Evolutionary conservation across 352 stramenopile species (phyloP), one percentile per base, ranked within the genome.

Genomic region (Saprolegnia parasitica): DNA sequence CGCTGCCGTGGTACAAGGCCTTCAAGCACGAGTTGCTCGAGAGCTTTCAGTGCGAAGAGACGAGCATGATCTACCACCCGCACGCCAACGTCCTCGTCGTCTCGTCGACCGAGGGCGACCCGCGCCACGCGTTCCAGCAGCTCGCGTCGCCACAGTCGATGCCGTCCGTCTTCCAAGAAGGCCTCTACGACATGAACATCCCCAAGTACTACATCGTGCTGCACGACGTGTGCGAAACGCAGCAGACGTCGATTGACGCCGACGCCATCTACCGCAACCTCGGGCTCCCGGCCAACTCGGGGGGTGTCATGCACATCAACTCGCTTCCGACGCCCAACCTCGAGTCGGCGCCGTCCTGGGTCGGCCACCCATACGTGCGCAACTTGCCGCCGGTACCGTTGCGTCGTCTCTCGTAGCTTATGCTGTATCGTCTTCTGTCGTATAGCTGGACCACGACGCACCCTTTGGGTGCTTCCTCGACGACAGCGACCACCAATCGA

Each of bases 151-250:
- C 79, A 20, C 75, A 75, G 42, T 78, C 82, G 45, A 71, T 95
- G 0, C 87, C 87, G 0, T 29, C 64, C 0, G 75, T 80, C 18
- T 95, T 95, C 63, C 76, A 86, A 15, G 76, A 89, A 64, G 87
- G 84, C 8, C 66, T 93, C 2, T 96, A 95, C 66, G 88, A 96
- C 67, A 72, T 79, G 5, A 86, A 81, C 37, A 65, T 96, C 15
- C 81, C 87, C 16, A 92, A 94, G 68, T 95, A 91, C 65, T 96
- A 91, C 71, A 71, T 97, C n/a, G 78, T 97, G 18, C 46, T 97
- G 26, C 90, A 97, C 62, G 90, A 97, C 72, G 71, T 83, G 5
- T 67, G 78, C 40, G 85, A 96, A 74, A 90, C 86, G 1, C 76
- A 88, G 13, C 81, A 83, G 35, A 95, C 86, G 37, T 80, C 78